Percentiles rank a stretch among this genome's conserved stretches.
These are phyloP conservation scores for Gardenia jasminoides DNA, from an alignment of 257 asterid genomes.

Conservation along the genomic window DNA sequence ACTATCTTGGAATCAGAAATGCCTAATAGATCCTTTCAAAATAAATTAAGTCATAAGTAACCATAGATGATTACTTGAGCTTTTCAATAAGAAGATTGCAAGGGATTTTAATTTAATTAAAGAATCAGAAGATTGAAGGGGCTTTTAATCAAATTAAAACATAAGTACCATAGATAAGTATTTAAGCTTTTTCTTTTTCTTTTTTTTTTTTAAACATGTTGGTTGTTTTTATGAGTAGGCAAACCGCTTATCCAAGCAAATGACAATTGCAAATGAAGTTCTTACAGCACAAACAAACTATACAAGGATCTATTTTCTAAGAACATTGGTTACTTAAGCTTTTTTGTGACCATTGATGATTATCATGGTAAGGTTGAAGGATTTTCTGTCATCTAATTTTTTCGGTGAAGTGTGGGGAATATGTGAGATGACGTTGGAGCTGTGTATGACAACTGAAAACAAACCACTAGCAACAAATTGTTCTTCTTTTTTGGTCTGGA, in stretches of 20 bases:
- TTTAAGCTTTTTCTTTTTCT: too few relatives aligned
- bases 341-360: too few relatives aligned
- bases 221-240: too few relatives aligned
- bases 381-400: neutral
- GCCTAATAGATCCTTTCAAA: neutral
- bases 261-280: too few relatives aligned
- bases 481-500: neutral
- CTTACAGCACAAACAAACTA: too few relatives aligned
- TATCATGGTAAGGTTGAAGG: neutral
- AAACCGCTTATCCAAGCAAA: too few relatives aligned
- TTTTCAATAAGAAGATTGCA: neutral
- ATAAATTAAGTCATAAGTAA: neutral
- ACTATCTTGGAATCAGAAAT: neutral
- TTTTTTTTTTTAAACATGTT: too few relatives aligned
- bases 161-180: too few relatives aligned
- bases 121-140: neutral
- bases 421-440: neutral
- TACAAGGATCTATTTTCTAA: too few relatives aligned
- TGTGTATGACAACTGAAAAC: constrained; percentile 12
- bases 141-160: too few relatives aligned
- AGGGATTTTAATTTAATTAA: too few relatives aligned
- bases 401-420: constrained; percentile 1
- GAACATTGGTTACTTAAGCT: too few relatives aligned
- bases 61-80: neutral
- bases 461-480: neutral